Percentiles rank a stretch among this genome's conserved stretches.
Evolutionary conservation across 768 basidiomycete species (phyloP).

Genomic region (Mycena indigotica): DNA sequence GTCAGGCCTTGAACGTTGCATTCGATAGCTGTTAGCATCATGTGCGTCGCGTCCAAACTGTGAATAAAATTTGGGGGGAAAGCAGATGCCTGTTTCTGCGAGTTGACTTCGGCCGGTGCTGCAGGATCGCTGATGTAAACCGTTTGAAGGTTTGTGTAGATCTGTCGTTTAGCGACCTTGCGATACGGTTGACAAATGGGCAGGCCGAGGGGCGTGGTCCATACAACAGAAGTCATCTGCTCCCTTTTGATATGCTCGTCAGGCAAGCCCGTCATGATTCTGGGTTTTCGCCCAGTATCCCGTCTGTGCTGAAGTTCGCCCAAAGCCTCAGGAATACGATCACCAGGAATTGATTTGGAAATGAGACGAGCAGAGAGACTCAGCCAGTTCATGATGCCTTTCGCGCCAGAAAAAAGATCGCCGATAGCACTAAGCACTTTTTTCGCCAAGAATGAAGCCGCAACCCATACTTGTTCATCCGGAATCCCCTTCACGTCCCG

Average conservation of each 20-base stretch:
- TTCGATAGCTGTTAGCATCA: slow-evolving; percentile 94
- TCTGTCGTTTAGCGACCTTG: slow-evolving; percentile 77
- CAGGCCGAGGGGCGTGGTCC: slow-evolving; percentile 94
- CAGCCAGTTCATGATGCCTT: slow-evolving; percentile 89
- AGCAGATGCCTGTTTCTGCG: slow-evolving; percentile 87
- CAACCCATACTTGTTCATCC: slow-evolving; percentile 70
- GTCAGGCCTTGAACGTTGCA: slow-evolving; percentile 79
- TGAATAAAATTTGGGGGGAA: slow-evolving; percentile 99
- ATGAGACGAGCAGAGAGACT: slow-evolving; percentile 82
- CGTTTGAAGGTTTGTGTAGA: slow-evolving; percentile 81
- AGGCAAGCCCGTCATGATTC: slow-evolving; percentile 27
- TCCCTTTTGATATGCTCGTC: slow-evolving; percentile 66
- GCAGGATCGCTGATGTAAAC: slow-evolving; percentile 91
- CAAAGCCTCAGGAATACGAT: slow-evolving; percentile 55
- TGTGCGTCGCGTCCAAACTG: slow-evolving; percentile 96
- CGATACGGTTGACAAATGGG: slow-evolving; percentile 97
- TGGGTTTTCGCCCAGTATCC: slow-evolving; percentile 14
- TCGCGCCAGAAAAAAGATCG: slow-evolving; percentile 91
- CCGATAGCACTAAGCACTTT: slow-evolving; percentile 81
- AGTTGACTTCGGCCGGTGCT: slow-evolving; percentile 74
- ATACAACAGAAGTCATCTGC: slow-evolving; percentile 93
- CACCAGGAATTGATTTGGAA: slow-evolving; percentile 79
- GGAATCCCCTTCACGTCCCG: slow-evolving; percentile 73
- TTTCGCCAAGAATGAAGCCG: slow-evolving; percentile 80
- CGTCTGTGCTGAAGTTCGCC: slow-evolving; percentile 25